phyloP scores from a whole-genome alignment of 768 basidiomycete species.

The Leccinum subgranulosum region DNA sequence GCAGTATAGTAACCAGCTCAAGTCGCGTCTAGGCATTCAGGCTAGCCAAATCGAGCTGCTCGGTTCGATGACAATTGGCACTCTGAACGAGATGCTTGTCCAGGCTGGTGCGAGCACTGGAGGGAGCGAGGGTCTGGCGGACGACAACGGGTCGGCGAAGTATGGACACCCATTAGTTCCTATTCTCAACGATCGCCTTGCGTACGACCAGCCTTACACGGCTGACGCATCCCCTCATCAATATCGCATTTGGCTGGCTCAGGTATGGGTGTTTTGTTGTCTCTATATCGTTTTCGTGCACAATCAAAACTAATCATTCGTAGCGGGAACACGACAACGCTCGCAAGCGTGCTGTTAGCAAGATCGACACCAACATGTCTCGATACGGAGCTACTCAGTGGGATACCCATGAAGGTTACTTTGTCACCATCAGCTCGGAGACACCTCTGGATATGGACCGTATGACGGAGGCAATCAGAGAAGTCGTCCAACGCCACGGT shows the following conservation, averaged over 20 bases:
- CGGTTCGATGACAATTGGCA: constrained; percentile 23
- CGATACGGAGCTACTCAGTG: constrained; percentile 33
- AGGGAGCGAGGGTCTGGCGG: background rate
- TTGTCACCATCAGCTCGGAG: constrained; percentile 19
- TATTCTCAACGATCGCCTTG: constrained; percentile 29
- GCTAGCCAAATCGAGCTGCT: constrained; percentile 24
- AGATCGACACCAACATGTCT: constrained; percentile 30
- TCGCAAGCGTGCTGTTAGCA: constrained; percentile 25
- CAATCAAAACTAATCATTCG: too few species aligned
- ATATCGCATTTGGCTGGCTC: constrained; percentile 32
- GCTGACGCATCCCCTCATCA: constrained; percentile 26
- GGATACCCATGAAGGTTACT: constrained; percentile 30
- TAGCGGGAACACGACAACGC: constrained; percentile 29
- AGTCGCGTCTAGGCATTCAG: constrained; percentile 25
- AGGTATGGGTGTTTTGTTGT: constrained; percentile 13
- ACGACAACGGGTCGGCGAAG: constrained; percentile 26
- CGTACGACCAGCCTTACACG: constrained; percentile 31
- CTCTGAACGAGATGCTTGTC: constrained; percentile 24
- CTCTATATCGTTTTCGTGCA: too few species aligned
- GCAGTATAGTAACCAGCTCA: constrained; percentile 30
- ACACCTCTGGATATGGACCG: constrained; percentile 26
- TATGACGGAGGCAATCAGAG: constrained; percentile 25
- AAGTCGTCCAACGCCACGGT: constrained; percentile 29
- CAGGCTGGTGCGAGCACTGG: constrained; percentile 14
- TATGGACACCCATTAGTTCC: constrained; percentile 29